A percentile compares a stretch with the other conserved stretches of the same genome.
Conservation (phyloP, 306 rosid species). For the Quercus bicolor region DNA sequence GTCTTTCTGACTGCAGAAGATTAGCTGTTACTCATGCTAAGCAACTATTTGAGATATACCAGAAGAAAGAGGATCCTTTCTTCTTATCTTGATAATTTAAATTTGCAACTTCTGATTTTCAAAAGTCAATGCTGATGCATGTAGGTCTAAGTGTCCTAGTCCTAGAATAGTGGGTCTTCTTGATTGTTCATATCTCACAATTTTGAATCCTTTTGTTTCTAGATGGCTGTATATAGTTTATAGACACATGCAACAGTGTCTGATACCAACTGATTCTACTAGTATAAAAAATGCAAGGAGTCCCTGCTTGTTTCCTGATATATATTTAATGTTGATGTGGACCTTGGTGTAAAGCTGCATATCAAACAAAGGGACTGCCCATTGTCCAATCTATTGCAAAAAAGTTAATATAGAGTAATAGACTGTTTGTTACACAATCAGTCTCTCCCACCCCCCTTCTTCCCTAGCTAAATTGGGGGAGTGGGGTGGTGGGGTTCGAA, state of each 20-base stretch:
- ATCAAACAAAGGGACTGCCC: no score
- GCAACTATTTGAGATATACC: conserved; percentile 14
- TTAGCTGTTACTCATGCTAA: conserved; percentile 8
- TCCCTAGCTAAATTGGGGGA: no score
- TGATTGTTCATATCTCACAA: no score
- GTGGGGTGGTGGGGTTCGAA: no score
- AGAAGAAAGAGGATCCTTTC: conserved; percentile 1
- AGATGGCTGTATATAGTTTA: not conserved
- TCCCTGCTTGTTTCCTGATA: not conserved
- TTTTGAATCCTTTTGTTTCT: not conserved
- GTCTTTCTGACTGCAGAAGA: conserved; percentile 19
- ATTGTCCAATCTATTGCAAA: no score
- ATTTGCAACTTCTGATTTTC: not conserved
- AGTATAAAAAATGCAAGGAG: not conserved
- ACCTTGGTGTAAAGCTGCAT: not conserved
- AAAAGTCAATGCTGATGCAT: no score
- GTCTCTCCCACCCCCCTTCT: no score
- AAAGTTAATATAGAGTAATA: no score
- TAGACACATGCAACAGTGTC: not conserved
- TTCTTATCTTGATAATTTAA: not conserved
- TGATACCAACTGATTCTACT: not conserved
- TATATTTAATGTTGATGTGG: not conserved
- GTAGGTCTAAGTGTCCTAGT: no score
- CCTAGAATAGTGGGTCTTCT: no score
- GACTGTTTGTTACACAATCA: no score